phyloP scores from a whole-genome alignment of 2,329 filamentous ascomycete species.

The Penicillium sp. region DNA sequence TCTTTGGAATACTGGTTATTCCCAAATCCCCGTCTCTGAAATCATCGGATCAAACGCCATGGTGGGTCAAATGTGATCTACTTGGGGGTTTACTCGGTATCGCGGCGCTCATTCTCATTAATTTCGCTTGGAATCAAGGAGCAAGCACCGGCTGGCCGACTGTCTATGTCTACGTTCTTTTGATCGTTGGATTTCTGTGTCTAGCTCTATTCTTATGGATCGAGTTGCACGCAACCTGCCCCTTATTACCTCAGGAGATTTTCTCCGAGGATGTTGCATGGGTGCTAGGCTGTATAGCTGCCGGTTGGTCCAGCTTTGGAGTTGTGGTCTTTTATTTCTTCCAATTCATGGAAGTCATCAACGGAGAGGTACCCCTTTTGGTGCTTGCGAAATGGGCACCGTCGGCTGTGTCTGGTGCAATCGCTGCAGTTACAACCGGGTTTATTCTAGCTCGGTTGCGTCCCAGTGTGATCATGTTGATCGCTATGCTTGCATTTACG shows the following conservation, averaged over 20 bases:
- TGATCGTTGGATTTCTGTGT: constrained; percentile 59
- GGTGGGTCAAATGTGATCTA: constrained; percentile 13
- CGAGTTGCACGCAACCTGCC: constrained; percentile 49
- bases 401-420: constrained; percentile 30
- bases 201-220: constrained; percentile 56
- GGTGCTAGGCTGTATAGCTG: constrained; percentile 56
- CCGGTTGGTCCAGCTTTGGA: constrained; percentile 57
- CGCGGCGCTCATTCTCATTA: constrained; percentile 60
- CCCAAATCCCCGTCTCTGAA: constrained; percentile 1
- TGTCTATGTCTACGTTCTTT: constrained; percentile 53
- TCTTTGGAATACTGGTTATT: constrained; percentile 30
- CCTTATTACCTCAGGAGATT: constrained; percentile 57
- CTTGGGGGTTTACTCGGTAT: constrained; percentile 43
- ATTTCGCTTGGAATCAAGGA: constrained; percentile 66
- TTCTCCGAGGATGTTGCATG: constrained; percentile 53
- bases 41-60: not conserved
- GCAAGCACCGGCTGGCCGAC: constrained; percentile 58
- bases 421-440: constrained; percentile 37
- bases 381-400: constrained; percentile 31
- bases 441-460: constrained; percentile 34
- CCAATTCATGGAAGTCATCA: constrained; percentile 50
- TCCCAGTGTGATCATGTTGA: constrained; percentile 38
- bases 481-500: constrained; percentile 34
- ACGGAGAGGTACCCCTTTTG: constrained; percentile 32
- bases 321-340: constrained; percentile 56